phyloP scores from a whole-genome alignment of 208 protist species.

The Trypanosoma platydactyli region DNA sequence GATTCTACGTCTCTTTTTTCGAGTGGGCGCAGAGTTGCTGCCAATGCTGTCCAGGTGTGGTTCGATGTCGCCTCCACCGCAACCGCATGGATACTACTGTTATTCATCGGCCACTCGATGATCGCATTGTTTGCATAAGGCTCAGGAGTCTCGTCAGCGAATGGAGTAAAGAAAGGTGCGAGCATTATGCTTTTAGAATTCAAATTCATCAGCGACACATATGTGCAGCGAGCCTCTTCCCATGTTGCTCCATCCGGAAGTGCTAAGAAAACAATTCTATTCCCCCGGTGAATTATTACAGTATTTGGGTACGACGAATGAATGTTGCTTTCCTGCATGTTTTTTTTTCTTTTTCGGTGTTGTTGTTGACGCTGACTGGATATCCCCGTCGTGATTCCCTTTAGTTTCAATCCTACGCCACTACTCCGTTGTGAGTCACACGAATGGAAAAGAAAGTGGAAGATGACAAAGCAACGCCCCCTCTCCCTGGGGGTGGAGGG shows the following conservation, averaged over 20 bases:
- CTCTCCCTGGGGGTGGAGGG: background rate
- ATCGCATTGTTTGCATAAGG: background rate
- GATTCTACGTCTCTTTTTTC: background rate
- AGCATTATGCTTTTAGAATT: constrained; percentile 7
- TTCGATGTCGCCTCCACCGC: background rate
- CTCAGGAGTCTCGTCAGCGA: background rate
- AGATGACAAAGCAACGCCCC: too few relatives aligned
- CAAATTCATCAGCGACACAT: constrained; percentile 9
- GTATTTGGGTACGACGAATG: constrained; percentile 20
- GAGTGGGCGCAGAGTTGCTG: background rate
- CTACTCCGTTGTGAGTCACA: background rate
- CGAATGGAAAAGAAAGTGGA: constrained; percentile 20
- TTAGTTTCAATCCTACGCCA: background rate
- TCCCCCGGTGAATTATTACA: constrained; percentile 21
- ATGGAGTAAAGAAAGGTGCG: background rate
- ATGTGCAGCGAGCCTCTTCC: constrained; percentile 24
- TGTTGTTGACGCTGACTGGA: background rate
- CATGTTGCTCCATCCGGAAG: constrained; percentile 22
- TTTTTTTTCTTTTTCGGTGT: background rate
- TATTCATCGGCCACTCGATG: constrained; percentile 15
- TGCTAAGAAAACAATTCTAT: constrained; percentile 18
- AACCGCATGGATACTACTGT: background rate
- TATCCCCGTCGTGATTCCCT: background rate
- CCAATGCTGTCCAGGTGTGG: constrained; percentile 5
- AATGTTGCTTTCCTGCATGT: constrained; percentile 32